Conservation (phyloP, 805 yeast species). For the Ogataea wickerhamii region DNA sequence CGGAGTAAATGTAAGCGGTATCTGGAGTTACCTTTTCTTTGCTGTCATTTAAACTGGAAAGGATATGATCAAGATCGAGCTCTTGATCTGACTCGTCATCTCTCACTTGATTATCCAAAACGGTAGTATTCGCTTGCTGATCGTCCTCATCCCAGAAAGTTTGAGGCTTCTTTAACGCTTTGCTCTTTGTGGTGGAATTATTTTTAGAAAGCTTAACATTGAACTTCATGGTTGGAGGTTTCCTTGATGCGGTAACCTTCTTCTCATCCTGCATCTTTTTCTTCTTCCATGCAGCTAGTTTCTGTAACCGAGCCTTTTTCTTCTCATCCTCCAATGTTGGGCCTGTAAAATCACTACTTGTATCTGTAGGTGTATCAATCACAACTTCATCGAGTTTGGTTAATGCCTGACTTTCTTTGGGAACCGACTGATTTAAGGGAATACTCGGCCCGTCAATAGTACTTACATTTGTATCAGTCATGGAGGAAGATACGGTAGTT, state of each 20-base stretch:
- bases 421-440: too few relatives aligned
- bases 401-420: too few relatives aligned
- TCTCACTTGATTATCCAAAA: background rate
- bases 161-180: background rate
- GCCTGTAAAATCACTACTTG: too few relatives aligned
- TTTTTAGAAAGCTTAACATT: constrained; percentile 9
- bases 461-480: too few relatives aligned
- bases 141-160: constrained; percentile 3
- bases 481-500: too few relatives aligned
- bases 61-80: constrained; percentile 22
- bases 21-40: background rate
- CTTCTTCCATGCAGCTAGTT: constrained; percentile 57
- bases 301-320: constrained; percentile 44
- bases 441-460: too few relatives aligned
- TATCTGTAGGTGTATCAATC: too few relatives aligned
- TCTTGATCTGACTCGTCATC: constrained; percentile 13
- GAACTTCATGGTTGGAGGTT: constrained; percentile 22
- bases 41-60: constrained; percentile 8
- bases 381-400: too few relatives aligned
- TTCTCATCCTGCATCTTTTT: constrained; percentile 40
- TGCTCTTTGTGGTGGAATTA: background rate
- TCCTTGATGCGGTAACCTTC: constrained; percentile 2
- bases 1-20: constrained; percentile 6
- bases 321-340: constrained; percentile 29
- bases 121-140: background rate